Evolutionary conservation across 2,329 filamentous ascomycete genomes (phyloP), one percentile per base, ranked within the genome.

Genomic region (Uncinocarpus reesii): DNA sequence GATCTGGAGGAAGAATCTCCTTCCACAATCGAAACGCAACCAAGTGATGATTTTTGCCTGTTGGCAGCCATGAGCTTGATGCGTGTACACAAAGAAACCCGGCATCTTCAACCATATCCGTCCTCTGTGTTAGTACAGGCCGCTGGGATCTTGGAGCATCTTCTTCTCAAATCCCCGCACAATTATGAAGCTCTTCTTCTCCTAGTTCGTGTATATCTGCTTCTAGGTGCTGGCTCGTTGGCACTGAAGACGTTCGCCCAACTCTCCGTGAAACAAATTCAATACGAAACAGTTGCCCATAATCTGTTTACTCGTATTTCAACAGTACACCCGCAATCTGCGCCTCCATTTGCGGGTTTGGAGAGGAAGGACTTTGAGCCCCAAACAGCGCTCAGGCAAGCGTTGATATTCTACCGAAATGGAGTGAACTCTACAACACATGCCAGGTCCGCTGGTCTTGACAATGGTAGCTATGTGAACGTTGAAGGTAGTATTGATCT

Each of bases 241-340:
- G 71, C 71, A n/a, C 57, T 73, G 53, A 65, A 62, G 34, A 64
- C 61, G 8, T 73, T 73, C 55, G 60, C 62, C 51, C 67, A 65
- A 49, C 62, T 74, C 15, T 68, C 67, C 13, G 62, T 73, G 43
- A 74, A 73, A 54, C 70, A 74, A 46, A 55, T 73, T 50, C 71
- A 74, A 55, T 70, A 65, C 53, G 70, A 73, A 53, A 69, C 66
- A 15, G 65, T 73, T 37, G 66, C 68, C 5, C 71, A 73, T 57
- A 65, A 70, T 34, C 57, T 73, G 10, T 69, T 70, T 52, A 72
- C 70, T 0, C 68, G 70, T 16, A 63, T 74, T 34, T 66, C 69
- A 23, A 68, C 67, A 1, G 64, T 73, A 18, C 71, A 74, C 50
- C 71, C 71, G 29, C 62, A 67, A 42, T 58, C 63, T 21, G 65